phyloP scores from a whole-genome alignment of 169 alveolate genomes.

The Amoebophrya sp. region DNA sequence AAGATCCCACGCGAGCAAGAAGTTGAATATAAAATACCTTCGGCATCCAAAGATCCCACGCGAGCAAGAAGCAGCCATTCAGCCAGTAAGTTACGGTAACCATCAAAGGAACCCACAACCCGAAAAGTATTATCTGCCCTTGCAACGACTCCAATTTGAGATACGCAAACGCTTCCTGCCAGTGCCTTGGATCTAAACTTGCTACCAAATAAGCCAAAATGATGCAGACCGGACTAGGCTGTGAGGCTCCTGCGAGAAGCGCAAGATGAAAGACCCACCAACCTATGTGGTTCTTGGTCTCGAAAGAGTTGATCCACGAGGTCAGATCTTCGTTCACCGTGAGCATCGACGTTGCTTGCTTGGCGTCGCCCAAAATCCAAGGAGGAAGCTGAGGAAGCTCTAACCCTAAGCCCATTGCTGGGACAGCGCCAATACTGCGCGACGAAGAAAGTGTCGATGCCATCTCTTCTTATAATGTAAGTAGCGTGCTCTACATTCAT shows the following conservation, averaged over 20 bases:
- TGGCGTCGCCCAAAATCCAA: too few relatives aligned
- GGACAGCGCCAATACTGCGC: too few relatives aligned
- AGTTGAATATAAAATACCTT: too few relatives aligned
- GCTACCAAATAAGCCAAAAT: not conserved
- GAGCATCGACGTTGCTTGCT: too few relatives aligned
- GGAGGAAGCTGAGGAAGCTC: too few relatives aligned
- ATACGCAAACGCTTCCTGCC: not conserved
- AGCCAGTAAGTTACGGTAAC: not conserved
- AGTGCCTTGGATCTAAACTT: not conserved
- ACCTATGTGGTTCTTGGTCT: not conserved
- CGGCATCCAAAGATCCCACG: not conserved
- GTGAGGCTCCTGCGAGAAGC: not conserved
- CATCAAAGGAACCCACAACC: not conserved
- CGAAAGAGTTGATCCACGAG: not conserved
- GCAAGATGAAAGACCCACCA: not conserved
- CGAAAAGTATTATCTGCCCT: not conserved
- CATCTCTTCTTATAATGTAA: too few relatives aligned
- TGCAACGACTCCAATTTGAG: not conserved
- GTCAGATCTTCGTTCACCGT: too few relatives aligned
- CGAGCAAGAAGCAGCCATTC: not conserved
- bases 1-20: not conserved
- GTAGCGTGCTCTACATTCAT: too few relatives aligned
- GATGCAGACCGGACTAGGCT: slow-evolving; percentile 2
- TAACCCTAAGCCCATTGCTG: too few relatives aligned
- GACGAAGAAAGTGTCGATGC: too few relatives aligned